Conservation (phyloP, 805 yeast species). For the Metschnikowia picachoensis region DNA sequence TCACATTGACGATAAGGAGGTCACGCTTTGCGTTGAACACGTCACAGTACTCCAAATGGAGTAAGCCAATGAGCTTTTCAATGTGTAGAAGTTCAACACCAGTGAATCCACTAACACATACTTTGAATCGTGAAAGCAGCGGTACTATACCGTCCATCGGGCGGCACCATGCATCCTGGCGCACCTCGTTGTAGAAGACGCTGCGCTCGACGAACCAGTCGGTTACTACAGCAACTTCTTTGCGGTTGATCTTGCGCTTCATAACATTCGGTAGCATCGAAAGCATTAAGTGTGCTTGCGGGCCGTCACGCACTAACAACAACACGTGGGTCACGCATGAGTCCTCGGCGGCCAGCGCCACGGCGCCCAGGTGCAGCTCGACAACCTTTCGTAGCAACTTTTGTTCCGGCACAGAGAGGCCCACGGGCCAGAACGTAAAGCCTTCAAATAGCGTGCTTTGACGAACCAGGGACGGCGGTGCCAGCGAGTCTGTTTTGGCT, state of each 20-base stretch:
- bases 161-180: conserved; percentile 60
- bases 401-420: conserved; percentile 38
- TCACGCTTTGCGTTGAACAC: conserved; percentile 51
- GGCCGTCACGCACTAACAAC: conserved; percentile 29
- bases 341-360: conserved; percentile 18
- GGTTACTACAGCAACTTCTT: conserved; percentile 44
- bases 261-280: conserved; percentile 23
- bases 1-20: conserved; percentile 51
- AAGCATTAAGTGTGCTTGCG: conserved; percentile 24
- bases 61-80: conserved; percentile 52
- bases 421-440: conserved; percentile 39
- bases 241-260: conserved; percentile 21
- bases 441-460: conserved; percentile 36
- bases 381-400: conserved; percentile 40
- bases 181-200: conserved; percentile 49
- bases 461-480: conserved; percentile 1
- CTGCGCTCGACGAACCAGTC: conserved; percentile 83
- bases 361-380: conserved; percentile 42
- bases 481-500: not conserved
- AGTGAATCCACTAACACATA: conserved; percentile 68
- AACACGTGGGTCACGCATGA: conserved; percentile 30
- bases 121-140: conserved; percentile 23
- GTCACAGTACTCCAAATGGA: conserved; percentile 51
- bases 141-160: conserved; percentile 42
- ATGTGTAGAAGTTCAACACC: conserved; percentile 75